phyloP scores from a whole-genome alignment of 306 rosid genomes.

The Acacia acuminata region DNA sequence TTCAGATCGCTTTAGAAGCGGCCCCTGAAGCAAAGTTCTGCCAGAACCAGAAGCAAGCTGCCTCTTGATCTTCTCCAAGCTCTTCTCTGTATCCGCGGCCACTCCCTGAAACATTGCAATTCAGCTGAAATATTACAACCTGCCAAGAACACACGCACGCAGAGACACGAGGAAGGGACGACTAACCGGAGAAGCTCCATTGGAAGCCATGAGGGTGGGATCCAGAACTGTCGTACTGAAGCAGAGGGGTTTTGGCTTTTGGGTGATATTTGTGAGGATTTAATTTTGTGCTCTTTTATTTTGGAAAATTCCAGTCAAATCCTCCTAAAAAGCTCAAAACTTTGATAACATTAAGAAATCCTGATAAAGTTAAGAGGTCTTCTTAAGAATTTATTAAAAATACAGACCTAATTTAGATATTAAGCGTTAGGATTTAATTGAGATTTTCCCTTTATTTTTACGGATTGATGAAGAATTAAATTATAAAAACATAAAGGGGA shows the following conservation, averaged over 20 bases:
- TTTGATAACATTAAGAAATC: too few relatives aligned
- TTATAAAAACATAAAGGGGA: neutral
- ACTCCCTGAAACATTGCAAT: constrained; percentile 41
- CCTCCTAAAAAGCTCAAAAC: too few relatives aligned
- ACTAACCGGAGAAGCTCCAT: constrained; percentile 12
- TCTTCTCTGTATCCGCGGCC: constrained; percentile 49
- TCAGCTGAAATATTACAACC: neutral
- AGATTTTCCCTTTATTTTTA: too few relatives aligned
- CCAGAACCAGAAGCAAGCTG: constrained; percentile 75
- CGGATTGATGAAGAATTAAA: neutral
- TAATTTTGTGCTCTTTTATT: neutral
- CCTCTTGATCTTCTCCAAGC: constrained; percentile 83
- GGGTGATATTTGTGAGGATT: neutral
- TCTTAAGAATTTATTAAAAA: too few relatives aligned
- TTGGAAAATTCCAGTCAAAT: too few relatives aligned
- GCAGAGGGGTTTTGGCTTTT: neutral
- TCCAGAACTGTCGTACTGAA: neutral
- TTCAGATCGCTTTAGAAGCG: constrained; percentile 82
- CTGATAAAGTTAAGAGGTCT: too few relatives aligned
- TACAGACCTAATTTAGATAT: too few relatives aligned
- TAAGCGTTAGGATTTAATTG: too few relatives aligned
- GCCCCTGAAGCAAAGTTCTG: constrained; percentile 68
- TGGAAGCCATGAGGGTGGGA: neutral
- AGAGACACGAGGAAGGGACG: neutral
- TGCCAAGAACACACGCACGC: neutral